A percentile compares a stretch with the other conserved stretches of the same genome.
Evolutionary conservation across 306 rosid genomes (phyloP).

Genomic region (Glycine tomentella): DNA sequence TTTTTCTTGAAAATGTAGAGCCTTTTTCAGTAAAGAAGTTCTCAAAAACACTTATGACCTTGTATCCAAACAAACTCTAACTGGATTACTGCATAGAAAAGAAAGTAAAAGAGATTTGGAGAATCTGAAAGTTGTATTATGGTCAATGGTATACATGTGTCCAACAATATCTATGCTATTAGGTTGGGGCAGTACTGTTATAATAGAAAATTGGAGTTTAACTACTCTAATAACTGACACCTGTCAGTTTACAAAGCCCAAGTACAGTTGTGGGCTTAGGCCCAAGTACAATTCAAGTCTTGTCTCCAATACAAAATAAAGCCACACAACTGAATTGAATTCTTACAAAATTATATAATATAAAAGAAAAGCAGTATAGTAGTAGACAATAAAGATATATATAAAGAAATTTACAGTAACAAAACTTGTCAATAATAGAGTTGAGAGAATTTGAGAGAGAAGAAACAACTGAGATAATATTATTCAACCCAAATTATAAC

Average conservation of each 20-base stretch:
- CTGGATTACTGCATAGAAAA: background rate
- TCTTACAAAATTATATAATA: constrained; percentile 5
- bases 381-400: background rate
- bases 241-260: background rate
- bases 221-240: background rate
- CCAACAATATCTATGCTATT: background rate
- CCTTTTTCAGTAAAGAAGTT: too few relatives aligned
- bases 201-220: background rate
- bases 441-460: too few relatives aligned
- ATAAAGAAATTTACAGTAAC: background rate
- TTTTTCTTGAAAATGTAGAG: too few relatives aligned
- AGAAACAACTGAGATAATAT: too few relatives aligned
- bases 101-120: too few relatives aligned
- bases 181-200: background rate
- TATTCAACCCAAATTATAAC: too few relatives aligned
- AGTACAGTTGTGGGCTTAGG: background rate
- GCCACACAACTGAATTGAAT: background rate
- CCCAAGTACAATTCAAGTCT: background rate
- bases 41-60: too few relatives aligned
- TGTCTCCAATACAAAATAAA: constrained; percentile 1
- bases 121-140: background rate
- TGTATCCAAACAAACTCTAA: too few relatives aligned
- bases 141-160: background rate
- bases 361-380: background rate
- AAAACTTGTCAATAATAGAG: background rate